These are phyloP conservation scores for Rheum nobile DNA, from an alignment of 148 eudicot species.

Conservation along the genomic window DNA sequence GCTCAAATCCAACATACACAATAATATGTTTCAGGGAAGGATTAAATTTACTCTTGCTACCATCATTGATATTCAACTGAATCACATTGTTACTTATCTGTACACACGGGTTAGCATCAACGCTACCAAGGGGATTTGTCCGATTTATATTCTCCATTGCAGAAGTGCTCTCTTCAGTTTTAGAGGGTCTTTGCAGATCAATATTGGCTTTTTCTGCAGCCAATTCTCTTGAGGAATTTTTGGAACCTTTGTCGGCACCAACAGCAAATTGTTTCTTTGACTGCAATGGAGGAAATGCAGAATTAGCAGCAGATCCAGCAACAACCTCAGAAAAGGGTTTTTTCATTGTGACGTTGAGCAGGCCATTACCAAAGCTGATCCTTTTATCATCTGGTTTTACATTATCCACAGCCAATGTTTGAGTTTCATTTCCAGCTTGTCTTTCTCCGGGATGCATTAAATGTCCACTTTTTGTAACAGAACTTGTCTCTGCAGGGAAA, in stretches of 20 bases:
- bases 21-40: conserved; percentile 34
- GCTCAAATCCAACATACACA: conserved; percentile 82
- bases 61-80: conserved; percentile 28
- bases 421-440: conserved; percentile 27
- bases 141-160: conserved; percentile 24
- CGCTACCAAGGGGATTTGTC: conserved; percentile 13
- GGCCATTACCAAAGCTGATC: conserved; percentile 43
- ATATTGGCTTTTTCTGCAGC: conserved; percentile 26
- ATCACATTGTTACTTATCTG: conserved; percentile 51
- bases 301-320: conserved; percentile 65
- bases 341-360: conserved; percentile 60
- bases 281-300: conserved; percentile 79
- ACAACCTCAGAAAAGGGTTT: conserved; percentile 98
- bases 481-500: conserved; percentile 18
- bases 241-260: conserved; percentile 37
- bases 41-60: conserved; percentile 26
- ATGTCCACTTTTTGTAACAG: conserved; percentile 19
- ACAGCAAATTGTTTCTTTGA: conserved; percentile 30
- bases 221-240: conserved; percentile 28
- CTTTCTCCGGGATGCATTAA: conserved; percentile 14
- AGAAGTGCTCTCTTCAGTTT: conserved; percentile 22
- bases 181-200: conserved; percentile 27
- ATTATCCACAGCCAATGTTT: conserved; percentile 21
- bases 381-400: conserved; percentile 33
- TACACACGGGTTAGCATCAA: conserved; percentile 33